These are phyloP conservation scores for Blastobotrys aristatus DNA, from an alignment of 1,139 yeast species.

Conservation along the genomic window DNA sequence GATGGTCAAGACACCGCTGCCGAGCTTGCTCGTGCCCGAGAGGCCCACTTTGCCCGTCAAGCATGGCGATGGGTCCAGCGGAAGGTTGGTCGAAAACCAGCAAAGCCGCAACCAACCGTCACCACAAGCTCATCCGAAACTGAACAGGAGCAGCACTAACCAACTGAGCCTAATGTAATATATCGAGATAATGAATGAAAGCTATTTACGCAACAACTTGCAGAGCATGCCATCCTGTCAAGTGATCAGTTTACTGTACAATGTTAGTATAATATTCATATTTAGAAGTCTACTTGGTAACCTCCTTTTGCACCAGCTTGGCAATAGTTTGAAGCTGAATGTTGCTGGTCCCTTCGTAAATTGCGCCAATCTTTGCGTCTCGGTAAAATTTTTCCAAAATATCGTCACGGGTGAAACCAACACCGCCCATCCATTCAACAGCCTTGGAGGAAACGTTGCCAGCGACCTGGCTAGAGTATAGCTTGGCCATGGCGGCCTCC, in stretches of 20 bases:
- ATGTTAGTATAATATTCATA: too few relatives aligned
- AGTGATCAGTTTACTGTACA: too few relatives aligned
- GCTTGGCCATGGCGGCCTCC: constrained; percentile 45
- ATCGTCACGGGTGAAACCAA: constrained; percentile 43
- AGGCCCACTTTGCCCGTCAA: background rate
- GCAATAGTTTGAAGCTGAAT: constrained; percentile 44
- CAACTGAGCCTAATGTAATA: too few relatives aligned
- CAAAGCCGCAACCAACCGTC: too few relatives aligned
- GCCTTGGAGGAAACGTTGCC: constrained; percentile 40
- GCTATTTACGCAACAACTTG: too few relatives aligned
- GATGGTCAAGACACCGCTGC: background rate
- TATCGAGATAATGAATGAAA: too few relatives aligned
- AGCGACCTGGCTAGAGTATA: constrained; percentile 41
- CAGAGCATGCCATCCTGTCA: too few relatives aligned
- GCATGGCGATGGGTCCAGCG: background rate
- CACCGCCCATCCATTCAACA: constrained; percentile 47
- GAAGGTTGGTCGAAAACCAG: background rate
- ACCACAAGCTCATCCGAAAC: too few relatives aligned
- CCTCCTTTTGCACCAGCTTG: constrained; percentile 37
- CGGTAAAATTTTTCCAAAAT: constrained; percentile 41
- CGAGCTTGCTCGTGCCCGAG: background rate
- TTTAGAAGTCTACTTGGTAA: constrained; percentile 13
- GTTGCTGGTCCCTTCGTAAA: constrained; percentile 43
- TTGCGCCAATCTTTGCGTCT: constrained; percentile 44
- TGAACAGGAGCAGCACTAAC: too few relatives aligned